phyloP scores from a whole-genome alignment of 164 flowering plant species.

The Chloranthus sessilifolius region DNA sequence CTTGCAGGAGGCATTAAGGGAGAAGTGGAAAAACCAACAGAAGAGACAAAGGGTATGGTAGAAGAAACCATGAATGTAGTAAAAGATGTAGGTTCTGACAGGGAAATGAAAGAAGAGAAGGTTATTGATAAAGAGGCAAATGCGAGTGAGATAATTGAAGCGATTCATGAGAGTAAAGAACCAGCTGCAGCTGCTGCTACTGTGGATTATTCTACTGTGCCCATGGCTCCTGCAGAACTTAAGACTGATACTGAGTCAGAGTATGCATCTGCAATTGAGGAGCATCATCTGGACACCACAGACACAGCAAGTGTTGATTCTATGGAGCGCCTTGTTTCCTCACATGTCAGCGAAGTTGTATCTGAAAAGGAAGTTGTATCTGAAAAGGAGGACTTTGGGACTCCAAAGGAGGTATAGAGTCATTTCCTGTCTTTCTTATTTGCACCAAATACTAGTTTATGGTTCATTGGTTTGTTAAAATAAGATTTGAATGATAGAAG shows the following conservation, averaged over 20 bases:
- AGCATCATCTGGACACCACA: conserved; percentile 1
- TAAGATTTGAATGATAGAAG: too few species aligned
- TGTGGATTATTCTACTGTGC: neutral
- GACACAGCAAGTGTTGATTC: conserved; percentile 5
- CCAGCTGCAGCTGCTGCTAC: neutral
- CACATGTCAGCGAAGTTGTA: too few species aligned
- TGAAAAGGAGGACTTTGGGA: conserved; percentile 1
- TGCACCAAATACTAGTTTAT: too few species aligned
- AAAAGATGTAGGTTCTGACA: conserved; percentile 10
- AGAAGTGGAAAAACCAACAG: neutral
- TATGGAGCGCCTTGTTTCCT: conserved; percentile 9
- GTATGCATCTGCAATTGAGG: conserved; percentile 6
- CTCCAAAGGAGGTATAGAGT: conserved; percentile 37
- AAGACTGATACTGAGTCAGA: neutral
- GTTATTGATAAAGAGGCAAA: neutral
- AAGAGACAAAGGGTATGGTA: conserved; percentile 2
- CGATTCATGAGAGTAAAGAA: neutral
- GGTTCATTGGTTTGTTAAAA: too few species aligned
- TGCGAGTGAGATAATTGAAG: neutral
- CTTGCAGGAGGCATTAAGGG: conserved; percentile 4
- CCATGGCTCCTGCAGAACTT: neutral
- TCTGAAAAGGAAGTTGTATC: neutral
- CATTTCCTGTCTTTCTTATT: conserved; percentile 3
- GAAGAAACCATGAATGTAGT: conserved; percentile 13
- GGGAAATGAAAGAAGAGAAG: too few species aligned